A percentile compares a stretch with the other conserved stretches of the same genome.
Evolutionary conservation across 1,139 yeast genomes (phyloP).

Genomic region (Hansenula lynferdii): DNA sequence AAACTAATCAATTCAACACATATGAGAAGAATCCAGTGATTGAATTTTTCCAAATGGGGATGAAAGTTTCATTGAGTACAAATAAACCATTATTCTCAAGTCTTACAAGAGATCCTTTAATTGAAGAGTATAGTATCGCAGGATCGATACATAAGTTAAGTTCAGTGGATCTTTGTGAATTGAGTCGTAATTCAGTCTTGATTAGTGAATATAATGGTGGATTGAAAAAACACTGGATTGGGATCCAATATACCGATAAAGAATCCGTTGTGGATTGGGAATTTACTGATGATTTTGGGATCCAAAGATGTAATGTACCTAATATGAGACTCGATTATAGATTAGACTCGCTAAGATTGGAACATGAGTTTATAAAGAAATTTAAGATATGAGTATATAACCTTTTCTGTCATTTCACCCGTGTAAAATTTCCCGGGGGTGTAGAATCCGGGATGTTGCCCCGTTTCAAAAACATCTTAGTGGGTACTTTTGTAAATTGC

Average conservation of each 20-base stretch:
- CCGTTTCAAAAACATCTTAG: too few species aligned
- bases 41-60: conserved; percentile 20
- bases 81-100: conserved; percentile 20
- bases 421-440: too few species aligned
- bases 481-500: too few species aligned
- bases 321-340: conserved; percentile 22
- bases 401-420: too few species aligned
- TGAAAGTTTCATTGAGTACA: conserved; percentile 18
- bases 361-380: conserved; percentile 12
- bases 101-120: conserved; percentile 21
- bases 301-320: conserved; percentile 23
- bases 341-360: conserved; percentile 15
- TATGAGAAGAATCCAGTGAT: conserved; percentile 19
- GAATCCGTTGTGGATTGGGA: not conserved
- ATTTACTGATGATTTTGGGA: conserved; percentile 17
- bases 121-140: conserved; percentile 22
- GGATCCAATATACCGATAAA: conserved; percentile 12
- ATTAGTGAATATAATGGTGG: conserved; percentile 20
- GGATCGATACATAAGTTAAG: conserved; percentile 20
- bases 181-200: conserved; percentile 21
- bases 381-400: too few species aligned
- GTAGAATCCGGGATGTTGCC: too few species aligned
- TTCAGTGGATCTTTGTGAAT: conserved; percentile 21
- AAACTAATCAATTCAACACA: conserved; percentile 6
- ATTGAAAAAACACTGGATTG: conserved; percentile 23